Evolutionary conservation across 2,329 filamentous ascomycete genomes (phyloP).

Genomic region (Tolypocladium guangdongense): DNA sequence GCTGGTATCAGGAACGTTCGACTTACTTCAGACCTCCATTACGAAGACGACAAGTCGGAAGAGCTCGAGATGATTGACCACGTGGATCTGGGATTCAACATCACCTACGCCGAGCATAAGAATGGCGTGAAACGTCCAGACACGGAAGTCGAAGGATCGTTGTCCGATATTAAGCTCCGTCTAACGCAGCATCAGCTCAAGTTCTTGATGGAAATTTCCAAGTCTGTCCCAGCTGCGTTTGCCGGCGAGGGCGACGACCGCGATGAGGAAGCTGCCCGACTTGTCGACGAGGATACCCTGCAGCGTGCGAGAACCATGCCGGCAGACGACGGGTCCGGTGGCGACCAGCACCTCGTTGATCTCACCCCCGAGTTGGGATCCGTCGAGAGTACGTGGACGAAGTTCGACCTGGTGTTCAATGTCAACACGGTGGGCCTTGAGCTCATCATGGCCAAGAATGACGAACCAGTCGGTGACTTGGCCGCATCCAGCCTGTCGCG

Average conservation of each 20-base stretch:
- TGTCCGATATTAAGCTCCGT: slow-evolving; percentile 87
- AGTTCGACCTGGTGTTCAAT: slow-evolving; percentile 84
- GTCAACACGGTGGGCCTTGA: slow-evolving; percentile 83
- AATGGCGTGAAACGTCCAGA: slow-evolving; percentile 71
- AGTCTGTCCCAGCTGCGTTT: slow-evolving; percentile 81
- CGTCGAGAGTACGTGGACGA: slow-evolving; percentile 70
- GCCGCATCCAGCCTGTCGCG: slow-evolving; percentile 77
- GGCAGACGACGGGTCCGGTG: slow-evolving; percentile 18
- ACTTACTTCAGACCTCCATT: slow-evolving; percentile 82
- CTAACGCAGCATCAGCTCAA: slow-evolving; percentile 87
- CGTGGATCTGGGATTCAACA: slow-evolving; percentile 84
- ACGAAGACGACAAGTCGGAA: slow-evolving; percentile 58
- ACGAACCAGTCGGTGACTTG: slow-evolving; percentile 67
- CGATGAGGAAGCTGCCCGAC: slow-evolving; percentile 63
- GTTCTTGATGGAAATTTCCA: slow-evolving; percentile 77
- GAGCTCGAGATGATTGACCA: slow-evolving; percentile 96
- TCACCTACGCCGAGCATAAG: slow-evolving; percentile 84
- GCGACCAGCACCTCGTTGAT: slow-evolving; percentile 35
- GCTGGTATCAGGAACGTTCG: slow-evolving; percentile 88
- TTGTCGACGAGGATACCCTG: slow-evolving; percentile 51
- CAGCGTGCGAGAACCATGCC: slow-evolving; percentile 34
- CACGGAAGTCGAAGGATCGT: slow-evolving; percentile 77
- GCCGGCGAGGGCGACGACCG: slow-evolving; percentile 54
- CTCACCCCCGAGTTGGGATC: slow-evolving; percentile 61
- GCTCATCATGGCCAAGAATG: slow-evolving; percentile 65